Base-by-base conservation (phyloP, 2,329 filamentous ascomycete genomes). In the Penicillium glabrum region DNA sequence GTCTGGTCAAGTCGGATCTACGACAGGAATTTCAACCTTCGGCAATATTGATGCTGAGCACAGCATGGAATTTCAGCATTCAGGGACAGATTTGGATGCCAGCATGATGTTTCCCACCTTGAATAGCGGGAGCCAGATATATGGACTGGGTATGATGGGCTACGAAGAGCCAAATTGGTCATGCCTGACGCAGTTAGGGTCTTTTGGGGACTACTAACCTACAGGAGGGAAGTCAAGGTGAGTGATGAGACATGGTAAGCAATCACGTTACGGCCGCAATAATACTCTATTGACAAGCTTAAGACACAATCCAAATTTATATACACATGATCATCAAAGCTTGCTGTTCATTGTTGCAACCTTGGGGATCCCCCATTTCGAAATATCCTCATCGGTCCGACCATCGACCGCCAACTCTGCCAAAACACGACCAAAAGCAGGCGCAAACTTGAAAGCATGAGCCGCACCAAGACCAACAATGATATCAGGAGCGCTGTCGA, bases 371-470 rank as follows among this genome's bases (percentile, higher is more conserved):
- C 62, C 61, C 49, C 63, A 68, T 45, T 61, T 65, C 6, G 67
- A 68, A 27, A 69, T 64, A 45, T 68, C 64, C 29, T 69, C 67
- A 5, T 46, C 57, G 3, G 64, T 67, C 29, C 46, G 39, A 3
- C 66, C 66, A 57, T 69, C 67, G 13, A 69, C 59, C 1, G 66
- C 67, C 11, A 69, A 43, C 51, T 69, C 67, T 0, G 64, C 66
- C n/a, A 64, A 31, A 7, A 61, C 61, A 41, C 66, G 63, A 11
- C 67, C 66, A 53, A 68, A 64, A 0, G 60, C 64, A 16, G 66
- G 67, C 1, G 64, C 64, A 54, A 68, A 69, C 46, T 69, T 69
- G 58, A 68, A 68, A 13, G 64, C 66, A 60, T 69, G 67, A 13
- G 56, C 66, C 41, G 60, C 63, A 5, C 66, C 66, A 8, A 68